Evolutionary conservation across 441 rosid genomes (phyloP).

Genomic region (Sinapis alba): DNA sequence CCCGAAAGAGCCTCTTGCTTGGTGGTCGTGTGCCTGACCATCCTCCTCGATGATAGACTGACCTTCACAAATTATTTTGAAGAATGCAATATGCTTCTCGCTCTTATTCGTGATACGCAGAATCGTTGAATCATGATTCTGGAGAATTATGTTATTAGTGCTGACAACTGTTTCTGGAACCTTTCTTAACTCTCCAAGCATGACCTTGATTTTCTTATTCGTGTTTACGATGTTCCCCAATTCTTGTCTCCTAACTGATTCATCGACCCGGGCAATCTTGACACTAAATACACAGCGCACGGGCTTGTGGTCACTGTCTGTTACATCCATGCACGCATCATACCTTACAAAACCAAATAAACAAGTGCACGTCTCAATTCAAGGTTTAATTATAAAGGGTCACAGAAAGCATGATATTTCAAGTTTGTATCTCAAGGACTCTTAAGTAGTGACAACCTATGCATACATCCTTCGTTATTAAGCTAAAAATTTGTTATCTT

Average conservation of each 20-base stretch:
- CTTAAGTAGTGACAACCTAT: background rate
- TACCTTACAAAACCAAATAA: constrained; percentile 48
- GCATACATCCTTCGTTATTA: background rate
- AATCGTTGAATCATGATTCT: constrained; percentile 55
- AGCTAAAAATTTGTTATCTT: background rate
- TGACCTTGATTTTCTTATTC: constrained; percentile 52
- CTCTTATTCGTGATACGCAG: constrained; percentile 64
- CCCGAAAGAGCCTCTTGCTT: constrained; percentile 59
- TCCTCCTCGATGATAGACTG: constrained; percentile 52
- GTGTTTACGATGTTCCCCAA: constrained; percentile 57
- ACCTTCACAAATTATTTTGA: constrained; percentile 60
- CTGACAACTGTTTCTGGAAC: constrained; percentile 70
- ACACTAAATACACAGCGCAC: constrained; percentile 61
- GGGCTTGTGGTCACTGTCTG: constrained; percentile 85
- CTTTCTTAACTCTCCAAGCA: constrained; percentile 48
- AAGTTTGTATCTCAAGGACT: constrained; percentile 1
- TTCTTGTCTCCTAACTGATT: constrained; percentile 70
- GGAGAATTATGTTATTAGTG: constrained; percentile 60
- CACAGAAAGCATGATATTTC: constrained; percentile 9
- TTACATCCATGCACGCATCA: constrained; percentile 78
- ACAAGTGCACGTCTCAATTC: background rate
- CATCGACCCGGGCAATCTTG: constrained; percentile 58
- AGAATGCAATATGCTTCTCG: constrained; percentile 48
- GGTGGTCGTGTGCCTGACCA: constrained; percentile 50
- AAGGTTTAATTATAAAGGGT: background rate